Evolutionary conservation across 2,329 filamentous ascomycete genomes (phyloP).

Genomic region (Aureobasidium sp.): DNA sequence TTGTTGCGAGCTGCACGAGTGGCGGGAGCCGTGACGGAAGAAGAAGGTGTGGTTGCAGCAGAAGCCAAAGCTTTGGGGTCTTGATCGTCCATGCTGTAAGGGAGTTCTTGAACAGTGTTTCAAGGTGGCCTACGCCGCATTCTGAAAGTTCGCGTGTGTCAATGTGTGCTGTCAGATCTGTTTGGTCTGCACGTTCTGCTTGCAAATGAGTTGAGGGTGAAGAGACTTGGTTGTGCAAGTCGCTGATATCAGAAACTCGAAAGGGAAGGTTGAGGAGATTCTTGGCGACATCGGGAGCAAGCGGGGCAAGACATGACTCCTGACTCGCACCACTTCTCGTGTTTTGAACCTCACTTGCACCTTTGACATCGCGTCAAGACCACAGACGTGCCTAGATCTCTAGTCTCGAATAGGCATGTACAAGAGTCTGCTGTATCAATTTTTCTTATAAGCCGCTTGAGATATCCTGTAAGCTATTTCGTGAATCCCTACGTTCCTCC

Average conservation of each 20-base stretch:
- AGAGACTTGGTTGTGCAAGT: neutral
- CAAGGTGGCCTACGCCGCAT: slow-evolving; percentile 10
- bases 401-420: neutral
- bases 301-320: neutral
- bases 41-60: neutral
- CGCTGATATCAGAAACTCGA: neutral
- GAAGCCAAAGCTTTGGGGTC: neutral
- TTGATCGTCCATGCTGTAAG: slow-evolving; percentile 1
- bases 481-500: neutral
- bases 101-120: neutral
- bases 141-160: neutral
- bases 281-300: neutral
- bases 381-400: neutral
- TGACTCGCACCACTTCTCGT: neutral
- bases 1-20: neutral
- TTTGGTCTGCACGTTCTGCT: neutral
- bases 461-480: neutral
- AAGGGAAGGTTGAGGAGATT: slow-evolving; percentile 11
- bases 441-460: neutral
- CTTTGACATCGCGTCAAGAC: neutral
- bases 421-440: neutral
- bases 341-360: neutral
- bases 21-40: neutral
- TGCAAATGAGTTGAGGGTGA: neutral
- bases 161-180: neutral